Evolutionary conservation across 805 yeast species (phyloP), one percentile per base, ranked within the genome.

Genomic region (Cyberlindnera bimundalis): DNA sequence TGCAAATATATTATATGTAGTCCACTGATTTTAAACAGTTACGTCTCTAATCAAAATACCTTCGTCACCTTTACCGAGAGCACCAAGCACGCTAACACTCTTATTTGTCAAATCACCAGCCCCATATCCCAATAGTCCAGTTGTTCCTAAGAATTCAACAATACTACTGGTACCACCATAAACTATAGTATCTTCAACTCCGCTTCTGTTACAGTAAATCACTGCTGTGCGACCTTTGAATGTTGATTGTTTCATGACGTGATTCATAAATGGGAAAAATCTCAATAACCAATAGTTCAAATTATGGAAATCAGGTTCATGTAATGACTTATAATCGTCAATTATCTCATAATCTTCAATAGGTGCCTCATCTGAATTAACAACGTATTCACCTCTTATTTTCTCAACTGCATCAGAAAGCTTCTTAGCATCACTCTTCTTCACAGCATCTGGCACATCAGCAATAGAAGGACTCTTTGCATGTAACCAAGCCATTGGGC

Each of bases 401-500:
- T 46, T 28, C 14, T 56, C 58, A 23, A 37, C 38, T 20, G 37
- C 44, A 2, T 34, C 33, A 14, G 42, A 29, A 24, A 31, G 37
- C 28, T 38, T 40, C 34, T 43, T 21, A 28, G 50, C 35, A 28
- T 31, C 8, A 28, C 35, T 25, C 55, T 45, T 29, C 56, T 60
- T 19, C 36, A 37, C 38, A 1, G 43, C 42, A 3, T 17, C 27
- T 1, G 46, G 29, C 5, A 38, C 33, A 3, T 57, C 53, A 13
- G 51, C 48, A 27, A 62, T 53, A 47, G 71, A 67, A 1, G 60
- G 60, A 1, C 88, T 74, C 33, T 64, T 56, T 0, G 75, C 66
- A 29, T 75, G 71, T 47, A 87, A 66, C 97, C 97, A 90, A 0
- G 95, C 95, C 75, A 84, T 88, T 2, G 96, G 96, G 45, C 84